Conservation (phyloP, 164 flowering plant genomes). For the Tetrastigma voinierianum region DNA sequence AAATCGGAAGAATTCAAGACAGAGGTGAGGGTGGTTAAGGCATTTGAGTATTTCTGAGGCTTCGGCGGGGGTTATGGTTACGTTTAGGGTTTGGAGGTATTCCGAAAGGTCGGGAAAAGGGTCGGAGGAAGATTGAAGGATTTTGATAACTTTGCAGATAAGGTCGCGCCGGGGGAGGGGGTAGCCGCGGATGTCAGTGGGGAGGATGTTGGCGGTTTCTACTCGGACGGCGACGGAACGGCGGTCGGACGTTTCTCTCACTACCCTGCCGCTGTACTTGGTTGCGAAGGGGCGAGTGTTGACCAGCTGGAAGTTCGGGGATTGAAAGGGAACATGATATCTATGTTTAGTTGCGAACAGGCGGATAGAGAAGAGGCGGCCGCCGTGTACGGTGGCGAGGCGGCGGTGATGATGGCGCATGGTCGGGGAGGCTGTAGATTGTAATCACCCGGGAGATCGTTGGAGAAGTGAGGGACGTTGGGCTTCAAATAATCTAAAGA, state of each 20-base stretch:
- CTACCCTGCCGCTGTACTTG: constrained; percentile 70
- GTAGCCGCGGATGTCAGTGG: constrained; percentile 65
- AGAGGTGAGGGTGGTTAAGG: constrained; percentile 52
- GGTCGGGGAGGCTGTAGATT: no score
- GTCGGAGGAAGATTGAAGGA: constrained; percentile 44
- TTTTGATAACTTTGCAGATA: constrained; percentile 57
- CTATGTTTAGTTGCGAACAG: neutral
- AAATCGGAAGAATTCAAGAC: constrained; percentile 65
- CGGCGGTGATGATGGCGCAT: no score
- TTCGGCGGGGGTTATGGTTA: constrained; percentile 64
- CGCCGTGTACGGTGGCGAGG: no score
- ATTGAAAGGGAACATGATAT: neutral
- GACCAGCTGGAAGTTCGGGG: neutral
- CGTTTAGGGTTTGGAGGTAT: constrained; percentile 51
- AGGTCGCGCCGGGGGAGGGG: constrained; percentile 81
- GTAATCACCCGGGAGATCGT: no score
- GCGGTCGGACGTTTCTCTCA: constrained; percentile 44
- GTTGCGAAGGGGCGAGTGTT: constrained; percentile 62
- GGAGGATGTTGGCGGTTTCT: constrained; percentile 28
- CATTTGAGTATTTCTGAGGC: constrained; percentile 74
- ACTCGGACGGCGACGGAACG: constrained; percentile 52
- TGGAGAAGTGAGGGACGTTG: no score
- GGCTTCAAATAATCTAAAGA: no score
- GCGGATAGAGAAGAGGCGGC: no score
- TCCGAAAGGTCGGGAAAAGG: constrained; percentile 51